These are phyloP conservation scores for Prunus padus DNA, from an alignment of 306 rosid genomes.

Conservation along the genomic window DNA sequence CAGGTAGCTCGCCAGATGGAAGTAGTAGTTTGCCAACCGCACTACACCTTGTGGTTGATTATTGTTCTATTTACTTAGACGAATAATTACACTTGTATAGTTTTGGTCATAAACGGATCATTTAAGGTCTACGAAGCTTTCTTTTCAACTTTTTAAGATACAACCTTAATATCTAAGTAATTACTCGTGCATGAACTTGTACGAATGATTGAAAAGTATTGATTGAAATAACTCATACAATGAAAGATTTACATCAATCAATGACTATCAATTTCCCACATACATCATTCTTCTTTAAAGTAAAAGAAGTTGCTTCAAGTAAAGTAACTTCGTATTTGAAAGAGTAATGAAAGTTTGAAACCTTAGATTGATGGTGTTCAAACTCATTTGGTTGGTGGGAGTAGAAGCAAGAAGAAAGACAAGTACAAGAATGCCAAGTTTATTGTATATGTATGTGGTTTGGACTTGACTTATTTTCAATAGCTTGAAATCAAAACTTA, in stretches of 20 bases:
- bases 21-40: no score
- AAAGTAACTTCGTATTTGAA: neutral
- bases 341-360: neutral
- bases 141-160: neutral
- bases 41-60: no score
- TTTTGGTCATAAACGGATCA: neutral
- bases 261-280: neutral
- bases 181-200: no score
- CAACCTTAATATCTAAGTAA: no score
- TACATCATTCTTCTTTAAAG: neutral
- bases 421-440: slow-evolving; percentile 15
- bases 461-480: slow-evolving; percentile 15
- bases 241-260: neutral
- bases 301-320: no score
- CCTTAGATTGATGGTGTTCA: neutral
- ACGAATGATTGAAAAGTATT: no score
- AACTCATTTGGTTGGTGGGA: slow-evolving; percentile 17
- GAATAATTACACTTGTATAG: neutral
- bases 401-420: slow-evolving; percentile 25
- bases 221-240: no score
- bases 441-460: neutral
- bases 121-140: slow-evolving; percentile 4
- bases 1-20: no score
- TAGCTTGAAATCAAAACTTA: neutral
- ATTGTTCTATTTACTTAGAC: neutral